phyloP scores from a whole-genome alignment of 164 flowering plant species.

The Cinnamomum chago region DNA sequence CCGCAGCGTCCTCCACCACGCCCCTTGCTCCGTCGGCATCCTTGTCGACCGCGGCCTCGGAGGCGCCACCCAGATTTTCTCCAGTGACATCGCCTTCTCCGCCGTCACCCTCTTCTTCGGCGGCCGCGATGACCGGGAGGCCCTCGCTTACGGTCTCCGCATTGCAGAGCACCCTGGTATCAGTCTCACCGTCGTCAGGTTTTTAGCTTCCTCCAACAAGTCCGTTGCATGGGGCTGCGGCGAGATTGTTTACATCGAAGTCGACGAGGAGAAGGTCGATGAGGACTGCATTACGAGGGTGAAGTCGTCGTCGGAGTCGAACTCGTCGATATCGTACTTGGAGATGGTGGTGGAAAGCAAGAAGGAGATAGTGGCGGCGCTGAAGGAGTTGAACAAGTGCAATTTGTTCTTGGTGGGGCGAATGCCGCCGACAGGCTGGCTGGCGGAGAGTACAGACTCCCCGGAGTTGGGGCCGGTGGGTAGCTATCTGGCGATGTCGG shows the following conservation, averaged over 20 bases:
- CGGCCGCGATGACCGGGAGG: slow-evolving; percentile 45
- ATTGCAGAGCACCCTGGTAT: slow-evolving; percentile 59
- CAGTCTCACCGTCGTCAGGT: slow-evolving; percentile 26
- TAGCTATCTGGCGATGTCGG: slow-evolving; percentile 30
- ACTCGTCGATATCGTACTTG: slow-evolving; percentile 17
- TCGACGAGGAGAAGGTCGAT: slow-evolving; percentile 15
- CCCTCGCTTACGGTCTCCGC: slow-evolving; percentile 35
- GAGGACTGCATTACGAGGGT: slow-evolving; percentile 15
- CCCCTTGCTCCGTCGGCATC: slow-evolving; percentile 51
- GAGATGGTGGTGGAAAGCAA: slow-evolving; percentile 27
- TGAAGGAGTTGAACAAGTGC: slow-evolving; percentile 25
- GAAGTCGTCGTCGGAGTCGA: neutral
- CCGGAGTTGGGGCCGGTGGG: slow-evolving; percentile 53
- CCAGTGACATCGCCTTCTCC: slow-evolving; percentile 33
- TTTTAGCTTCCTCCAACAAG: slow-evolving; percentile 16
- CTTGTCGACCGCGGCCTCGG: slow-evolving; percentile 51
- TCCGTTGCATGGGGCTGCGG: slow-evolving; percentile 2
- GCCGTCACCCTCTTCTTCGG: slow-evolving; percentile 36
- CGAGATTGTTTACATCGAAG: neutral
- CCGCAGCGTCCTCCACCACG: slow-evolving; percentile 25
- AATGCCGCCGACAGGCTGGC: slow-evolving; percentile 19
- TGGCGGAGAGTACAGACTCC: slow-evolving; percentile 26
- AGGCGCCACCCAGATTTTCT: slow-evolving; percentile 37
- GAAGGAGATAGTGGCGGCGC: slow-evolving; percentile 12
- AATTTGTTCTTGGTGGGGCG: slow-evolving; percentile 52